Evolutionary conservation across 192 early-diverging fungal genomes (phyloP), one percentile per base, ranked within the genome.

Genomic region (Backusella circina): DNA sequence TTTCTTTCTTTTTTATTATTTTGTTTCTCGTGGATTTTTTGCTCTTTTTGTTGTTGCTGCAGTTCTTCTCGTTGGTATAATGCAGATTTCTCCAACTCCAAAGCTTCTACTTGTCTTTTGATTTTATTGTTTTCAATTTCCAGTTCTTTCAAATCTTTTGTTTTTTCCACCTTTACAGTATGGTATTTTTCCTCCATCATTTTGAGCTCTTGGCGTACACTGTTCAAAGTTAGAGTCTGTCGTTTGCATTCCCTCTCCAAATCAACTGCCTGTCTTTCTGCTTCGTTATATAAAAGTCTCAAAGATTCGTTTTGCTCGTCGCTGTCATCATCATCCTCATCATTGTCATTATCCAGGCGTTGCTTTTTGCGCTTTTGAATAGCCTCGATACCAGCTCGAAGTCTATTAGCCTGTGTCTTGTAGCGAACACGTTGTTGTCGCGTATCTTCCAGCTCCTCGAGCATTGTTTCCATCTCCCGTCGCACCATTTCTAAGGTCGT

Each of bases 371-470:
- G 28, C 12, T 37, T 61, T 36, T 72, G 71, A 23, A 72, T 72
- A n/a, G 71, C 51, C 9, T 72, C 71, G 23, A 72, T 54, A 36
- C 71, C 71, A 5, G 51, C 71, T 37, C 54, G 44, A 33, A 72
- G 44, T 23, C 71, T 51, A 23, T 21, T 57, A 6, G 71, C 71
- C 32, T 72, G 71, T 36, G 54, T 72, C 15, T 72, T 72, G 33
- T 72, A 72, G 18, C 71, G 18, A 23, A 57, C 32, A 16, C 33
- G 30, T 10, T 51, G 54, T n/a, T 72, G 50, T 32, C 36, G 31
- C 1, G 50, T 72, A 21, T 72, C 71, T 9, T 51, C 71, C 18
- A 72, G 16, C 21, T 72, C 71, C 5, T 72, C 71, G 16, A 72
- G 16, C 71, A 72, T 72, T 2, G 31, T 72, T 36, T 72, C 51